Evolutionary conservation across 441 rosid genomes (phyloP).

Genomic region (Cnidoscolus chayamansa): DNA sequence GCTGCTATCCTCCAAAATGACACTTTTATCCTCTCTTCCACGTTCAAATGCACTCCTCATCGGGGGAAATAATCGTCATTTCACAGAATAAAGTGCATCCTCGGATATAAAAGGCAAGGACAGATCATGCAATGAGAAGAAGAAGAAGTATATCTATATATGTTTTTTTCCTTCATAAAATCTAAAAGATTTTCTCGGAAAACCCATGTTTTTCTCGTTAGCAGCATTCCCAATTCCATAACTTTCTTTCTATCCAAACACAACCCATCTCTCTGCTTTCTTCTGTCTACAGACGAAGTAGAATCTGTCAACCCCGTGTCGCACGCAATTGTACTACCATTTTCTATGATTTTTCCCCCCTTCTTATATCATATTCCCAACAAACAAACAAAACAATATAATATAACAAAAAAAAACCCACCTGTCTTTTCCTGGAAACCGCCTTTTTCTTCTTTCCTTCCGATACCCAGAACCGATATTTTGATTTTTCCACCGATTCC

Average conservation of each 20-base stretch:
- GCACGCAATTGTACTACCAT: constrained; percentile 21
- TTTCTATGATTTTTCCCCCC: not conserved
- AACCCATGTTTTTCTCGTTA: constrained; percentile 26
- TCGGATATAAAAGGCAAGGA: not conserved
- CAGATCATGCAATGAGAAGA: not conserved
- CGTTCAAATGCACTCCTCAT: no score
- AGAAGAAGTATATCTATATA: no score
- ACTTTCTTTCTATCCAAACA: not conserved
- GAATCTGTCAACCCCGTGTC: constrained; percentile 50
- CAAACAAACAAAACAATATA: not conserved
- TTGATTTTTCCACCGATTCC: no score
- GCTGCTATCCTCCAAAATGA: not conserved
- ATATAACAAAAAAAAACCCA: not conserved
- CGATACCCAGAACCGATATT: not conserved
- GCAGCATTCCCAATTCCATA: not conserved
- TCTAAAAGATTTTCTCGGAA: not conserved
- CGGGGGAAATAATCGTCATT: not conserved
- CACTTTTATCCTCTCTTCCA: not conserved
- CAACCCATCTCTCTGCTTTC: no score
- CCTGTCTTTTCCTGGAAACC: constrained; percentile 29
- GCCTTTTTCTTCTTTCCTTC: constrained; percentile 21
- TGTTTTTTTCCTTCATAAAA: no score
- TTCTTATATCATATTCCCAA: not conserved
- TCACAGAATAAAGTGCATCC: not conserved
- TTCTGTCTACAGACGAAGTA: not conserved